Conservation (phyloP, 2,329 filamentous ascomycete genomes). For the Neocucurbitaria cava region DNA sequence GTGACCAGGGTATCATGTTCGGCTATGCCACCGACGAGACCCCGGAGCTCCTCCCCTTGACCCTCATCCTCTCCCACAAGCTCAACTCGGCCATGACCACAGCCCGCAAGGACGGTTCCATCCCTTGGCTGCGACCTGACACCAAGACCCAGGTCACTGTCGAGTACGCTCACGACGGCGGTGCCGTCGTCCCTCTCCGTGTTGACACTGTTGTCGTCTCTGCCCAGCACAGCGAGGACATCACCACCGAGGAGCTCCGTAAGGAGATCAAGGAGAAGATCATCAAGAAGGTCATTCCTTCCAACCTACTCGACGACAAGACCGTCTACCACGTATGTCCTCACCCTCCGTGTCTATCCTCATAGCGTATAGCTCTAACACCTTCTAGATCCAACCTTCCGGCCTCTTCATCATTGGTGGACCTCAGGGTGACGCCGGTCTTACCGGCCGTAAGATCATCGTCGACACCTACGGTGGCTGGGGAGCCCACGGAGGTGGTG, state of each 20-base stretch:
- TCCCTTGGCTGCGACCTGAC: constrained; percentile 95
- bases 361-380: constrained; percentile 21
- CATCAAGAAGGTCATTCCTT: constrained; percentile 92
- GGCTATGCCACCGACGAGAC: constrained; percentile 99
- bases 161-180: constrained; percentile 96
- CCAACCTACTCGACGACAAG: constrained; percentile 87
- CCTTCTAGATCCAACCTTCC: constrained; percentile 84
- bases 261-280: constrained; percentile 98
- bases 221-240: constrained; percentile 88
- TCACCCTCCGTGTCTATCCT: neutral
- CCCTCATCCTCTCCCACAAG: constrained; percentile 92
- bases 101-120: constrained; percentile 83
- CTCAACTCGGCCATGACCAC: constrained; percentile 94
- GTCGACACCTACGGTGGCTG: constrained; percentile 99
- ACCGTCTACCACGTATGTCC: constrained; percentile 89
- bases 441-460: constrained; percentile 99
- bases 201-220: constrained; percentile 98
- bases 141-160: constrained; percentile 99
- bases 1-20: constrained; percentile 99
- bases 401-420: constrained; percentile 99
- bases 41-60: constrained; percentile 93
- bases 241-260: constrained; percentile 89
- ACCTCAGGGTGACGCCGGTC: constrained; percentile 97
- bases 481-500: constrained; percentile 99
- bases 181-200: constrained; percentile 88